Evolutionary conservation across 2,329 filamentous ascomycete genomes (phyloP).

Genomic region (Cladosporium sp.): DNA sequence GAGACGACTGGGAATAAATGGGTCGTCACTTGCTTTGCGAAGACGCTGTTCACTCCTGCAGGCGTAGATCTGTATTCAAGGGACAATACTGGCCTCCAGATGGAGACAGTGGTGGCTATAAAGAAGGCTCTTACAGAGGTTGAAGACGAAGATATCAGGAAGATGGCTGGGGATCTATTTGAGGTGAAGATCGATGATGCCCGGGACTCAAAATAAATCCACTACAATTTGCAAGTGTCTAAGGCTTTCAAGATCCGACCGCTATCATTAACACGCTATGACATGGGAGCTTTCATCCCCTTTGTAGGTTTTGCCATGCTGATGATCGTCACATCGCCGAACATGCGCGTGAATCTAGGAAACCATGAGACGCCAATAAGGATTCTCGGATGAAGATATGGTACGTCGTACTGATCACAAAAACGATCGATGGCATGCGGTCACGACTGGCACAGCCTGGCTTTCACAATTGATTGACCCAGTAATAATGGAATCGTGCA

Average conservation of each 20-base stretch:
- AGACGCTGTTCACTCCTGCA: slow-evolving; percentile 79
- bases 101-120: slow-evolving; percentile 59
- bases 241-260: not conserved
- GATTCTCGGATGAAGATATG: too few relatives aligned
- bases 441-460: too few relatives aligned
- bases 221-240: not conserved
- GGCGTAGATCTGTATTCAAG: slow-evolving; percentile 78
- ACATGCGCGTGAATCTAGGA: too few relatives aligned
- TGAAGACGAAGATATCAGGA: slow-evolving; percentile 53
- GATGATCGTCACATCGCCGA: too few relatives aligned
- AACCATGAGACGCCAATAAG: too few relatives aligned
- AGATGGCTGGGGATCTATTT: slow-evolving; percentile 54
- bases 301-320: too few relatives aligned
- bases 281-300: too few relatives aligned
- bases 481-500: too few relatives aligned
- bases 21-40: slow-evolving; percentile 82
- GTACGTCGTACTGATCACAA: too few relatives aligned
- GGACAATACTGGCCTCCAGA: slow-evolving; percentile 59
- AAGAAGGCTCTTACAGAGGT: slow-evolving; percentile 55
- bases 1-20: slow-evolving; percentile 51
- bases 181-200: slow-evolving; percentile 42
- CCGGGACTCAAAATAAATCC: slow-evolving; percentile 13
- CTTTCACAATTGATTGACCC: too few relatives aligned
- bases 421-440: too few relatives aligned
- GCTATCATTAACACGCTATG: too few relatives aligned